phyloP scores from a whole-genome alignment of 352 stramenopile genomes.

The Globisporangium emineosum region DNA sequence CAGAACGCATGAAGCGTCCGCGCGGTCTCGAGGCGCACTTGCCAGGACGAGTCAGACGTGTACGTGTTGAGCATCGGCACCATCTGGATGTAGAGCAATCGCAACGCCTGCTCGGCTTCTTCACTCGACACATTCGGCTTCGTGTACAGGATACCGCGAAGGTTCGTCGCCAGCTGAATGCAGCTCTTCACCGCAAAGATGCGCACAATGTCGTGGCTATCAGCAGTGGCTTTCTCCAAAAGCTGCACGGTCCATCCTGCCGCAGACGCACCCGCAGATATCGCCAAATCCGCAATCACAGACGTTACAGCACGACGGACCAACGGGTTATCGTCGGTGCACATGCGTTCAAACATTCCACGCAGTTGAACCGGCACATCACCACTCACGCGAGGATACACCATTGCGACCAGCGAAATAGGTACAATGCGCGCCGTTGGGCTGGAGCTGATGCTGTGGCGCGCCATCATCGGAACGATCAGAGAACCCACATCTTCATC shows the following conservation, averaged over 20 bases:
- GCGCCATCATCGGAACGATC: slow-evolving; percentile 77
- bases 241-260: slow-evolving; percentile 74
- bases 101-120: slow-evolving; percentile 47
- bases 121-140: slow-evolving; percentile 25
- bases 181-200: slow-evolving; percentile 86
- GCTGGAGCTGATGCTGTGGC: slow-evolving; percentile 80
- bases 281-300: slow-evolving; percentile 75
- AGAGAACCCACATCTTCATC: slow-evolving; percentile 57
- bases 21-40: slow-evolving; percentile 79
- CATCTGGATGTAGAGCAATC: slow-evolving; percentile 78
- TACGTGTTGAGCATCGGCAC: slow-evolving; percentile 88
- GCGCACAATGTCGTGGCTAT: slow-evolving; percentile 86
- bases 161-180: slow-evolving; percentile 62
- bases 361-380: slow-evolving; percentile 80
- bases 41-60: slow-evolving; percentile 84
- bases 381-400: slow-evolving; percentile 65
- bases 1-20: slow-evolving; percentile 75
- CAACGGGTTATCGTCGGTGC: slow-evolving; percentile 81
- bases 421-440: slow-evolving; percentile 82
- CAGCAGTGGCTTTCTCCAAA: slow-evolving; percentile 74
- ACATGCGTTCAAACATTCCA: slow-evolving; percentile 87
- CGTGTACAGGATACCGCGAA: slow-evolving; percentile 42
- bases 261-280: slow-evolving; percentile 42
- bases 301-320: slow-evolving; percentile 81
- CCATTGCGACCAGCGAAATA: slow-evolving; percentile 68